Conservation (phyloP, 371 early-diverging fungal species). For the Dinochytrium kinnereticum region DNA sequence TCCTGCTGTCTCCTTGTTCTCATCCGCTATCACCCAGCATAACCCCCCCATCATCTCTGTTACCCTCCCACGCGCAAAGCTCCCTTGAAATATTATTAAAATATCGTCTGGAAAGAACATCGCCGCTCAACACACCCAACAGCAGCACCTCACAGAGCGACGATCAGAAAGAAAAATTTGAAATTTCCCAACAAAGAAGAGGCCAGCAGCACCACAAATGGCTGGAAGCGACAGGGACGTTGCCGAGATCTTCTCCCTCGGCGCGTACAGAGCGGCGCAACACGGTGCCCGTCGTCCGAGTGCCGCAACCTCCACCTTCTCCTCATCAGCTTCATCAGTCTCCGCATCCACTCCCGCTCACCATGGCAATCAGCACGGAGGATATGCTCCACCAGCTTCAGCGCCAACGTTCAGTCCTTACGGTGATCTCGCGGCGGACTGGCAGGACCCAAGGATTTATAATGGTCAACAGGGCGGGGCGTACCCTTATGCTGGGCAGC, state of each 20-base stretch:
- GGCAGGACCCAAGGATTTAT: not conserved
- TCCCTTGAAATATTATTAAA: no score
- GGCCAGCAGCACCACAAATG: no score
- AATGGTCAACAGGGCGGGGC: not conserved
- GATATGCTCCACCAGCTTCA: conserved; percentile 1
- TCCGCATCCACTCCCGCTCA: not conserved
- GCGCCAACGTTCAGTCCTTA: conserved; percentile 3
- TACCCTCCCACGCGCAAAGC: no score
- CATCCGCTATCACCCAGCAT: no score
- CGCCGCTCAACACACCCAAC: no score
- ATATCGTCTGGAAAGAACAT: no score
- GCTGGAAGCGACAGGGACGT: no score
- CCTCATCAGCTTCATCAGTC: not conserved
- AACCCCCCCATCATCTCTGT: no score
- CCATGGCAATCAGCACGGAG: not conserved
- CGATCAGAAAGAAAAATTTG: not conserved
- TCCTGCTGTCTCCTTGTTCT: no score
- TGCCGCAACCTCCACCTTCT: not conserved
- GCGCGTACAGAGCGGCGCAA: conserved; percentile 2
- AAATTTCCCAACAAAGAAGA: not conserved
- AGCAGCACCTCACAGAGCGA: no score
- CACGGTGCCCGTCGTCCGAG: not conserved
- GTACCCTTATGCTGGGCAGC: not conserved
- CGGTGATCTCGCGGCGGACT: not conserved
- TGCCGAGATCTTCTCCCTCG: conserved; percentile 1